A percentile compares a stretch with the other conserved stretches of the same genome.
Conservation (phyloP, 768 basidiomycete species). For the Boletus vermiculosoides region DNA sequence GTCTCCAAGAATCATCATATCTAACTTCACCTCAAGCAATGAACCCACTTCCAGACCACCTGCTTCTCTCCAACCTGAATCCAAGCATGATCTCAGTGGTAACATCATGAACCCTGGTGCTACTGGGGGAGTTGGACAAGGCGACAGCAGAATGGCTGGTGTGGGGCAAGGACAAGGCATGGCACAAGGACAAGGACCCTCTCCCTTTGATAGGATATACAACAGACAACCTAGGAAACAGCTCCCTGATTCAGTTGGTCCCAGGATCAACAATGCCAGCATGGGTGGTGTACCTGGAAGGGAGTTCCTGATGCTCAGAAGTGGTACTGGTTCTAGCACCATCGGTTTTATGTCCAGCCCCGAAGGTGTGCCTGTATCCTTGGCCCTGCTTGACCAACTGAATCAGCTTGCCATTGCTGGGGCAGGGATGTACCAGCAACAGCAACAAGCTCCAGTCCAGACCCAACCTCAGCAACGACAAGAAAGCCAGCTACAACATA, state of each 20-base stretch:
- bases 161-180: constrained; percentile 19
- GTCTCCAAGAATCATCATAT: constrained; percentile 97
- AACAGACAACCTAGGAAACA: constrained; percentile 81
- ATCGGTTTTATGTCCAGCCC: constrained; percentile 53
- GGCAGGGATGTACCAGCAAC: constrained; percentile 43
- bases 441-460: constrained; percentile 28
- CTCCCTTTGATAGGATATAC: constrained; percentile 73
- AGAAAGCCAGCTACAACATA: constrained; percentile 30
- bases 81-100: constrained; percentile 20
- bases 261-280: constrained; percentile 44
- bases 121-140: constrained; percentile 13
- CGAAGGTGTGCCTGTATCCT: constrained; percentile 46
- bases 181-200: constrained; percentile 21
- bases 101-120: constrained; percentile 20
- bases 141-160: constrained; percentile 10
- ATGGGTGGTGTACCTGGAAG: constrained; percentile 40
- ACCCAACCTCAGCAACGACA: constrained; percentile 30
- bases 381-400: constrained; percentile 52
- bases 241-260: constrained; percentile 58
- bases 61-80: constrained; percentile 56
- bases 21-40: constrained; percentile 95
- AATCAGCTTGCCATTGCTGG: constrained; percentile 36
- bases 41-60: constrained; percentile 91
- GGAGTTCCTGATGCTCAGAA: constrained; percentile 66
- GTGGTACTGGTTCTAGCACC: constrained; percentile 21